Evolutionary conservation across 768 basidiomycete species (phyloP).

Genomic region (Suillus discolor): DNA sequence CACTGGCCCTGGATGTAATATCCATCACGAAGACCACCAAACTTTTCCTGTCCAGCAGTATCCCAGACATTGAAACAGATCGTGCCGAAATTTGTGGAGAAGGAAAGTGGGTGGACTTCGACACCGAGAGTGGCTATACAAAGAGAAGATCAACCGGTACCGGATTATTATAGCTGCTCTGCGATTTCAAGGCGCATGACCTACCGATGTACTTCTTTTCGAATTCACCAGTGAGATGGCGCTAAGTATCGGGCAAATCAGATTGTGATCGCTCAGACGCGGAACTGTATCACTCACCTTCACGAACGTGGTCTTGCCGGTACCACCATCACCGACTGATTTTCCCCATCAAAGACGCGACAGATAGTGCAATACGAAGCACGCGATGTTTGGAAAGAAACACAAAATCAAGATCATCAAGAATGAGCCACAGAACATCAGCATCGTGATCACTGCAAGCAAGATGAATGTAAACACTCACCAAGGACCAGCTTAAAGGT

Average conservation of each 20-base stretch:
- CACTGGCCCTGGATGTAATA: constrained; percentile 98
- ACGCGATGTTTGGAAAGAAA: constrained; percentile 6
- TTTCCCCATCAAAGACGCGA: constrained; percentile 10
- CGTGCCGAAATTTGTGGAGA: constrained; percentile 98
- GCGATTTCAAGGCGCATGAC: constrained; percentile 28
- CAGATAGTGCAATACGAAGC: constrained; percentile 14
- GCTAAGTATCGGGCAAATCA: constrained; percentile 62
- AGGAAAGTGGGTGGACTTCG: constrained; percentile 95
- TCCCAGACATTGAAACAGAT: constrained; percentile 99
- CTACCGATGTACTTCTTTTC: constrained; percentile 99
- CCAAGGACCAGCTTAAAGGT: constrained; percentile 99
- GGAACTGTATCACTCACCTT: constrained; percentile 58
- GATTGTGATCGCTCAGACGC: constrained; percentile 47
- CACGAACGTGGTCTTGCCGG: constrained; percentile 98
- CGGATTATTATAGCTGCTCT: constrained; percentile 14
- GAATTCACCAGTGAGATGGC: constrained; percentile 99
- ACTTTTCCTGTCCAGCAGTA: constrained; percentile 99
- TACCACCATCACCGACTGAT: constrained; percentile 93
- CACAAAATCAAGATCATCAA: constrained; percentile 50
- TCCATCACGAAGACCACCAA: constrained; percentile 96
- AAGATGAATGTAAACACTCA: constrained; percentile 41
- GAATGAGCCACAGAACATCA: constrained; percentile 34
- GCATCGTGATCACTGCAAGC: constrained; percentile 21
- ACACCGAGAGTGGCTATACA: constrained; percentile 94
- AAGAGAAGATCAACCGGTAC: constrained; percentile 17